Evolutionary conservation across 2,329 filamentous ascomycete species (phyloP), one percentile per base, ranked within the genome.

Genomic region (Sclerotinia sclerotiorum): DNA sequence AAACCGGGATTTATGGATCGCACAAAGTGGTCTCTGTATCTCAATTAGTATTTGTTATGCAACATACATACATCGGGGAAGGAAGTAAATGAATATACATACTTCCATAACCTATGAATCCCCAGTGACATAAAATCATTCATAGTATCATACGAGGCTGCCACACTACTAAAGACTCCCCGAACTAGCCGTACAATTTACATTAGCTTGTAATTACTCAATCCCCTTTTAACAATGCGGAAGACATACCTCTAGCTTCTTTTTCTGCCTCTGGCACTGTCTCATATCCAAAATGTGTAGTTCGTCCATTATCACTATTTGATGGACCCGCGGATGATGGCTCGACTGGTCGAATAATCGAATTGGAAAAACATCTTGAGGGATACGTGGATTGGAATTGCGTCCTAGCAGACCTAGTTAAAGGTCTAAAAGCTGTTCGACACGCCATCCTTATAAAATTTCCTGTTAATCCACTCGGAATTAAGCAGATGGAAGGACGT

Each of bases 61-160:
- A 62, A 27, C 19, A 52, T n/a, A n/a, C n/a, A n/a, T n/a, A n/a
- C n/a, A n/a, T 52, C 13, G 6, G 27, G 15, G 42, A 29, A 29
- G 4, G 2, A 15, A 49, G 51, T 8, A 32, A 6, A 8, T 24
- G 24, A 29, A 3, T 56, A 58, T 79, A 84, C 62, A 74, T 87
- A 87, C 75, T 90, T 99, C 95, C 95, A 99, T 49, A 99, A 83
- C 55, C 95, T 91, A 80, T 99, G 95, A 81, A 97, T 94, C 67
- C 95, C 95, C 60, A 99, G 87, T 10, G 95, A 98, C 95, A 99
- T 99, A 74, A 98, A 86, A 79, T 99, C 95, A 82, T 99, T 99
- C 95, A 99, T 99, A 71, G 90, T 90, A 80, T 99, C 95, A 81
- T 99, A 99, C 24, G 91, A 76, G 56, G 74, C 89, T 73, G 95